Percentiles rank a stretch among this genome's conserved stretches.
These are phyloP conservation scores for Beauveria bassiana DNA, from an alignment of 2,329 filamentous ascomycete species.

Conservation along the genomic window DNA sequence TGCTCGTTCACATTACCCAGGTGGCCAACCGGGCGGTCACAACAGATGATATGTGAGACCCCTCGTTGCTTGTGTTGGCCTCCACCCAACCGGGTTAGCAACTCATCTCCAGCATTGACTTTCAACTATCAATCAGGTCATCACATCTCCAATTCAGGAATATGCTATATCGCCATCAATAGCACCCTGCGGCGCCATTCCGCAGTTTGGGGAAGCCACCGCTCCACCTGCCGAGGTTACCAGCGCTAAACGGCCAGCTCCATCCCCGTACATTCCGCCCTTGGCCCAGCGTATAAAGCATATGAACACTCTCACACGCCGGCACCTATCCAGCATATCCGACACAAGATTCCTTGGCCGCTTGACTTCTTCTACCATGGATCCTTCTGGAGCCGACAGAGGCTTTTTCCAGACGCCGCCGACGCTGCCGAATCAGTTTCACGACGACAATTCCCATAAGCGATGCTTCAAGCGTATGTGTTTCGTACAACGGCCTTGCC, in stretches of 20 bases:
- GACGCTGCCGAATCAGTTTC: constrained; percentile 46
- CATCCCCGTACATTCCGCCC: background rate
- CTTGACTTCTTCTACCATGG: constrained; percentile 23
- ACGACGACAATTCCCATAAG: constrained; percentile 45
- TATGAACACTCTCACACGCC: background rate
- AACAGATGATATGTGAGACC: background rate
- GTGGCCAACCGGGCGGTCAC: too few species aligned
- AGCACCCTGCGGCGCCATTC: background rate
- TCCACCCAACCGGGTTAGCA: background rate
- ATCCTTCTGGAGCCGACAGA: constrained; percentile 35
- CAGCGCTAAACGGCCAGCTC: background rate
- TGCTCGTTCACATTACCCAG: too few species aligned
- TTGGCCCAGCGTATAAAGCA: background rate
- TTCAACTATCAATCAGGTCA: background rate
- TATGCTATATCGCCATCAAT: background rate
- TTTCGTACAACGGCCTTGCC: background rate
- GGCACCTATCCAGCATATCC: background rate
- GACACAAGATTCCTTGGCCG: background rate
- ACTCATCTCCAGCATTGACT: background rate
- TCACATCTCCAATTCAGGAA: background rate
- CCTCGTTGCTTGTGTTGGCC: background rate
- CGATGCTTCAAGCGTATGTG: constrained; percentile 42
- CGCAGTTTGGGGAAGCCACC: background rate
- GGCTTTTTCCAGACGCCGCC: constrained; percentile 51
- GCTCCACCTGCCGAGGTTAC: constrained; percentile 1